These are phyloP conservation scores for Fusarium nodosum DNA, from an alignment of 2,329 filamentous ascomycete species.

Conservation along the genomic window DNA sequence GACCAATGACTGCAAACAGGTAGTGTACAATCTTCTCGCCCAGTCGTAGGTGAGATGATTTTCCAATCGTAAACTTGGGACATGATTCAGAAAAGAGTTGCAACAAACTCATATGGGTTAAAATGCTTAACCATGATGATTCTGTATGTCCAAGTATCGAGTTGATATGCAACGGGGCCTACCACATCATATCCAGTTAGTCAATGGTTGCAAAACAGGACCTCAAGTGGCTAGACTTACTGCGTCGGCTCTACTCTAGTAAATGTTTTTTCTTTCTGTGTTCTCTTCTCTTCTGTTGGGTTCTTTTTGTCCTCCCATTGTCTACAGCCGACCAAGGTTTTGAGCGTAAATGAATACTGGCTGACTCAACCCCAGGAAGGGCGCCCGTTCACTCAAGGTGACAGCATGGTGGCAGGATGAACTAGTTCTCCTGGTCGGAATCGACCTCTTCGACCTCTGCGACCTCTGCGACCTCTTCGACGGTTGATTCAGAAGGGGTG, in stretches of 20 bases:
- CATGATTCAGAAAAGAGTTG: slow-evolving; percentile 16
- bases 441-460: slow-evolving; percentile 17
- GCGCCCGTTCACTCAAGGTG: background rate
- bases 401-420: background rate
- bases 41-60: slow-evolving; percentile 16
- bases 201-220: background rate
- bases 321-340: background rate
- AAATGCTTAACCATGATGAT: slow-evolving; percentile 1
- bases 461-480: no score
- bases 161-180: slow-evolving; percentile 6
- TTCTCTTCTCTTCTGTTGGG: background rate
- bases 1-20: slow-evolving; percentile 12
- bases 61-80: slow-evolving; percentile 31
- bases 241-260: slow-evolving; percentile 5
- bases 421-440: slow-evolving; percentile 12
- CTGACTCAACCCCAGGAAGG: background rate
- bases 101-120: slow-evolving; percentile 16
- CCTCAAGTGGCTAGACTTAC: slow-evolving; percentile 5
- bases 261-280: background rate
- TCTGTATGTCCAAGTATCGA: slow-evolving; percentile 9
- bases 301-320: background rate
- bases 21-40: slow-evolving; percentile 27
- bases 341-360: slow-evolving; percentile 3
- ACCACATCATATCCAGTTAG: slow-evolving; percentile 22
- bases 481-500: slow-evolving; percentile 19